Conservation (phyloP, 2,329 filamentous ascomycete species). For the Graphilbum ipis-grandicollis region DNA sequence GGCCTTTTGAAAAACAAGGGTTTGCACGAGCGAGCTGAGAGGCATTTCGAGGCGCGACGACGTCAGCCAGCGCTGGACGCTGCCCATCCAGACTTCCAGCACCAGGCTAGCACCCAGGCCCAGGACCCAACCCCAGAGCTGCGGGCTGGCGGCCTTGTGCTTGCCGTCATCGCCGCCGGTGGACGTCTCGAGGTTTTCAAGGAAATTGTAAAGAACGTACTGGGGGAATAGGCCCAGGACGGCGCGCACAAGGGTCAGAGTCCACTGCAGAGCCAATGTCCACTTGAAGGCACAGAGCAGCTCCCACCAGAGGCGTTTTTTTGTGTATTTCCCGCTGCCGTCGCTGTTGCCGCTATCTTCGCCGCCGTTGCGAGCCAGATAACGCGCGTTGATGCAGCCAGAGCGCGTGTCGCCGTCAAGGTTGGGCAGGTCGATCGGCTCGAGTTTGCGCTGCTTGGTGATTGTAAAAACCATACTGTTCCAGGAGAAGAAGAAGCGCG, state of each 20-base stretch:
- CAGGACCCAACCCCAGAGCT: constrained; percentile 16
- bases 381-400: constrained; percentile 10
- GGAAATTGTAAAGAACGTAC: constrained; percentile 17
- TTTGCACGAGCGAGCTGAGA: constrained; percentile 15
- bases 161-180: too few relatives aligned
- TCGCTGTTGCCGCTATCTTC: constrained; percentile 10
- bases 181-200: constrained; percentile 15
- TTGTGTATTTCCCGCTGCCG: constrained; percentile 7
- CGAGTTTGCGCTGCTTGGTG: constrained; percentile 14
- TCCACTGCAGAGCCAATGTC: constrained; percentile 16
- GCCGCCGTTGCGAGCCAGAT: too few relatives aligned
- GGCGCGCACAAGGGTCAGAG: constrained; percentile 14
- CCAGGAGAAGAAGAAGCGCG: constrained; percentile 15
- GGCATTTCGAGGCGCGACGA: constrained; percentile 16
- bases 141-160: constrained; percentile 9
- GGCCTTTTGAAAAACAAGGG: constrained; percentile 18
- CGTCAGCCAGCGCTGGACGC: constrained; percentile 17
- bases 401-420: constrained; percentile 15
- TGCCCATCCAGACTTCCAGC: constrained; percentile 15
- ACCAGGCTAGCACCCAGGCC: constrained; percentile 14
- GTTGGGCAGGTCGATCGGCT: constrained; percentile 15
- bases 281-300: constrained; percentile 13
- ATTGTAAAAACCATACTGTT: constrained; percentile 15
- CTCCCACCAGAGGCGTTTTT: constrained; percentile 15
- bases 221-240: constrained; percentile 16